Conservation (phyloP, 2,329 filamentous ascomycete genomes). For the Beauveria bassiana region DNA sequence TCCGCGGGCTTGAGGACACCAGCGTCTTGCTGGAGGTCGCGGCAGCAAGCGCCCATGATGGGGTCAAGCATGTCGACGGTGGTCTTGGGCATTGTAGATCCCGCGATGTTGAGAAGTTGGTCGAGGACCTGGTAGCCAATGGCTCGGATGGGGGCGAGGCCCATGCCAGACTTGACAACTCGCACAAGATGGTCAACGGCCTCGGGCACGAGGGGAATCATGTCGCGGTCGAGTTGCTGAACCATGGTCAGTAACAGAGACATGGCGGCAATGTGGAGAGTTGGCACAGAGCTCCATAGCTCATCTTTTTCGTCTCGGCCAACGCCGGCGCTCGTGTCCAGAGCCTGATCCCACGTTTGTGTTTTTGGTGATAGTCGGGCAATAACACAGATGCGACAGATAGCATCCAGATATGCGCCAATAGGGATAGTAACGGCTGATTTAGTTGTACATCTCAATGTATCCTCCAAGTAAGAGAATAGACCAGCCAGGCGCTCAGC, state of each 20-base stretch:
- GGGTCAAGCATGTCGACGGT: slow-evolving; percentile 54
- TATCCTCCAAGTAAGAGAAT: slow-evolving; percentile 55
- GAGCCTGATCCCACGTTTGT: slow-evolving; percentile 39
- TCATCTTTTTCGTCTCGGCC: slow-evolving; percentile 74
- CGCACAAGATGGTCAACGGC: slow-evolving; percentile 65
- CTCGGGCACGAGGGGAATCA: slow-evolving; percentile 53
- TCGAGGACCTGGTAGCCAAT: slow-evolving; percentile 53
- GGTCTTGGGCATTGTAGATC: slow-evolving; percentile 58
- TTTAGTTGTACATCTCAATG: slow-evolving; percentile 57
- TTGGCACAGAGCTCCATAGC: slow-evolving; percentile 65
- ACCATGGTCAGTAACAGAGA: slow-evolving; percentile 51
- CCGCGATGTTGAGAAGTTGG: slow-evolving; percentile 52
- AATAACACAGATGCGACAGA: slow-evolving; percentile 63
- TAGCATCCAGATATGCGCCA: slow-evolving; percentile 58
- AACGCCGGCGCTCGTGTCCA: slow-evolving; percentile 65
- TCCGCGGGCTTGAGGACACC: slow-evolving; percentile 37
- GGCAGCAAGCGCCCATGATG: slow-evolving; percentile 62
- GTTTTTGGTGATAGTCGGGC: slow-evolving; percentile 41
- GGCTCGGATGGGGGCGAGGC: slow-evolving; percentile 46
- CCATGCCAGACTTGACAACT: slow-evolving; percentile 55
- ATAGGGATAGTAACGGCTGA: slow-evolving; percentile 59
- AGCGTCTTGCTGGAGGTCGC: slow-evolving; percentile 57
- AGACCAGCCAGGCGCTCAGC: slow-evolving; percentile 60
- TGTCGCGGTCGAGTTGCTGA: slow-evolving; percentile 48
- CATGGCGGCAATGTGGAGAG: slow-evolving; percentile 66